phyloP scores from a whole-genome alignment of 305 asterid genomes.

The Rubia occidens region DNA sequence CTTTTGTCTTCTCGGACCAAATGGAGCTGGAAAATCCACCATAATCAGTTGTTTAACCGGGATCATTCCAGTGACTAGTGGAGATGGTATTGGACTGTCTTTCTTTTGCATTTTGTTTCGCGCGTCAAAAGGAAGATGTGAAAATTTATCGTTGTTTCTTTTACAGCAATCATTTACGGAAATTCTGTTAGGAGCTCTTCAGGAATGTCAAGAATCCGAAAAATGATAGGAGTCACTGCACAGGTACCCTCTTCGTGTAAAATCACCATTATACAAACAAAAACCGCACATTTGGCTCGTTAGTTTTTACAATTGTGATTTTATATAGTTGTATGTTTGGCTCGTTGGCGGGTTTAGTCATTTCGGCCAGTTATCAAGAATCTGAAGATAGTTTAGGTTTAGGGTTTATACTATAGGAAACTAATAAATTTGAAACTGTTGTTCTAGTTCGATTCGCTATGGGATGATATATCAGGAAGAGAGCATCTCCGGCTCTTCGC shows the following conservation, averaged over 20 bases:
- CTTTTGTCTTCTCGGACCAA: conserved; percentile 90
- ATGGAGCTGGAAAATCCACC: conserved; percentile 97
- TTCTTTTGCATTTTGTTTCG: background rate
- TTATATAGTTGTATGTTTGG: too few relatives aligned
- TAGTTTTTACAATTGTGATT: too few relatives aligned
- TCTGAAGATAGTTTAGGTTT: background rate
- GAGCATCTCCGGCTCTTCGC: conserved; percentile 89
- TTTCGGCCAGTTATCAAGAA: too few relatives aligned
- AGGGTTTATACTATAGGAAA: background rate
- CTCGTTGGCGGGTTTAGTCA: too few relatives aligned
- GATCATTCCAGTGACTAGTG: conserved; percentile 73
- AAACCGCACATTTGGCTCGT: too few relatives aligned
- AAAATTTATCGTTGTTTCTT: conserved; percentile 3
- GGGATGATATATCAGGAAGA: conserved; percentile 85
- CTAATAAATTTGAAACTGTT: conserved; percentile 16
- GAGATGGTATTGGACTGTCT: conserved; percentile 64
- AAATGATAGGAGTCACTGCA: conserved; percentile 88
- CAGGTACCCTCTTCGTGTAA: conserved; percentile 37
- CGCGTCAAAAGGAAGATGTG: background rate
- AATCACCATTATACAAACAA: too few relatives aligned
- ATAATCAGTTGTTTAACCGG: conserved; percentile 87
- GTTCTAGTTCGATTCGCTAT: conserved; percentile 72
- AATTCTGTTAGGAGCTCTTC: conserved; percentile 62
- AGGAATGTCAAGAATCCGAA: conserved; percentile 72
- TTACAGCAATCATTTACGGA: conserved; percentile 74